phyloP scores from a whole-genome alignment of 345 rosid genomes.

The Reutealis trisperma region DNA sequence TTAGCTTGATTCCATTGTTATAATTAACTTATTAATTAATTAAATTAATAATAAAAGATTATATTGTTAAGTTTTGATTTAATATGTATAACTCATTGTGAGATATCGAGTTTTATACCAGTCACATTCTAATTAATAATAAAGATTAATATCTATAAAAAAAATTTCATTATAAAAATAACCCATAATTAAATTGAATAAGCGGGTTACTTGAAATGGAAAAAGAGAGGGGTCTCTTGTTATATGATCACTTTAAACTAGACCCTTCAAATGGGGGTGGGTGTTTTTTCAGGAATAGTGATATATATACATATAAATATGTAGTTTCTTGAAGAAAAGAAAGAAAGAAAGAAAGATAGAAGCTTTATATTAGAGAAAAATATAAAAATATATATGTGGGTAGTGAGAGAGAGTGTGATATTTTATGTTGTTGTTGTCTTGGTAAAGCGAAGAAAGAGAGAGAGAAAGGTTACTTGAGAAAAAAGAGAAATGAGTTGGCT shows the following conservation, averaged over 20 bases:
- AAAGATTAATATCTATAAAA: too few species aligned
- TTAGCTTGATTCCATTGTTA: not conserved
- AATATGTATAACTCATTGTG: too few species aligned
- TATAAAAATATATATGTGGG: too few species aligned
- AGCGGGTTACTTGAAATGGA: slow-evolving; percentile 20
- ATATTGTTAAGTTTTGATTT: too few species aligned
- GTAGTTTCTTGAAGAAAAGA: too few species aligned
- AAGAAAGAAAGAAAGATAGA: not conserved
- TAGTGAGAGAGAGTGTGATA: not conserved
- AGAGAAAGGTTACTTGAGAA: slow-evolving; percentile 7
- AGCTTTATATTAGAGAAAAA: not conserved
- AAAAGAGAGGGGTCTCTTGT: not conserved
- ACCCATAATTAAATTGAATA: slow-evolving; percentile 4
- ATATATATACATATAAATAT: too few species aligned
- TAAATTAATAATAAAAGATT: too few species aligned
- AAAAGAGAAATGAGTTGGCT: slow-evolving; percentile 40
- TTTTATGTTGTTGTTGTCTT: not conserved
- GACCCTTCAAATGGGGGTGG: not conserved
- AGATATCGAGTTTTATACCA: too few species aligned
- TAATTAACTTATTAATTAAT: too few species aligned
- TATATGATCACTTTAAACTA: not conserved
- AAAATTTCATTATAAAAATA: not conserved
- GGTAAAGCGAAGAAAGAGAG: not conserved
- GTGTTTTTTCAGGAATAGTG: not conserved
- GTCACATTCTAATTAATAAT: too few species aligned